Conservation (phyloP, 257 asterid genomes). For the Striga asiatica region DNA sequence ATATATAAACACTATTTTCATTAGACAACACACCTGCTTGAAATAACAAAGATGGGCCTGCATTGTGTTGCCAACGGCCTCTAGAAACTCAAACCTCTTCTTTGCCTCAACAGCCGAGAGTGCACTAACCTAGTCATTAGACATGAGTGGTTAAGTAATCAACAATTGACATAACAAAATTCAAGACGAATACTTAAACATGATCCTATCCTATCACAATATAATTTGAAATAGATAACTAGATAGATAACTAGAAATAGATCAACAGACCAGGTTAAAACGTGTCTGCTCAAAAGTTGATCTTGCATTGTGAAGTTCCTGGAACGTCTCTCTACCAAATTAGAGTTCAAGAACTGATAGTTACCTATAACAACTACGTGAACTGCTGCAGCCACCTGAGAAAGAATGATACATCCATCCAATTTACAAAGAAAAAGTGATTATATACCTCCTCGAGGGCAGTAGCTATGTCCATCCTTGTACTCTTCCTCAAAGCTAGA, state of each 20-base stretch:
- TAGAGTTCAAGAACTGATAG: constrained; percentile 58
- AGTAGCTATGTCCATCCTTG: constrained; percentile 70
- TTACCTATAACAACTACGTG: constrained; percentile 53
- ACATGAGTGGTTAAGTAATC: constrained; percentile 5
- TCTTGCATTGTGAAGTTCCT: constrained; percentile 93
- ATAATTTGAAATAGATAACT: neutral
- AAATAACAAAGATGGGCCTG: constrained; percentile 80
- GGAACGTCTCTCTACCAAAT: constrained; percentile 94
- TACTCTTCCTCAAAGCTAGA: constrained; percentile 74
- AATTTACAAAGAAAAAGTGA: constrained; percentile 13
- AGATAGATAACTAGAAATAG: constrained; percentile 15
- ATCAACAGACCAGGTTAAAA: constrained; percentile 66
- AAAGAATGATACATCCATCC: constrained; percentile 12
- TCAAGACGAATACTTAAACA: neutral
- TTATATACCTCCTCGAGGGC: constrained; percentile 79
- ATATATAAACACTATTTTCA: neutral
- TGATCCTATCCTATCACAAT: no score
- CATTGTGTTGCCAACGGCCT: constrained; percentile 82
- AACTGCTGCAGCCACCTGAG: constrained; percentile 22
- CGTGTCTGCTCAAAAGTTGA: constrained; percentile 83
- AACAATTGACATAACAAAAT: constrained; percentile 10
- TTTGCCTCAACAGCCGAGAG: constrained; percentile 83
- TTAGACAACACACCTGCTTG: constrained; percentile 46
- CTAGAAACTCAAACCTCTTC: constrained; percentile 81
- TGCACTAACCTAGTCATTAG: constrained; percentile 63